phyloP scores from a whole-genome alignment of 2,329 filamentous ascomycete species.

The Exophiala dermatitidis region DNA sequence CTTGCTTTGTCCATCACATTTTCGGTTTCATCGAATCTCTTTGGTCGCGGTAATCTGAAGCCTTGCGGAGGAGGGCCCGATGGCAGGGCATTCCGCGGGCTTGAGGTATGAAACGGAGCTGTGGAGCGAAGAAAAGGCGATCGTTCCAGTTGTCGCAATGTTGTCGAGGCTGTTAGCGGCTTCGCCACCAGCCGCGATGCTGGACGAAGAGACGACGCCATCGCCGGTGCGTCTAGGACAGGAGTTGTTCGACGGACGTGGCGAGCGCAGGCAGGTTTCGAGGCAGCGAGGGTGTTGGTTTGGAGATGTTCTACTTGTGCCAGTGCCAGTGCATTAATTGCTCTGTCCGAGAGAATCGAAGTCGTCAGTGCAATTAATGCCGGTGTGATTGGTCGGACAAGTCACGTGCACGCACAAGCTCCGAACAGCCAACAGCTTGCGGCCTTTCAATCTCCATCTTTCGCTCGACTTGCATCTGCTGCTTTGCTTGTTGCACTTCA shows the following conservation, averaged over 20 bases:
- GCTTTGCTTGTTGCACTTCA: too few species aligned
- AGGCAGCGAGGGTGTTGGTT: constrained; percentile 34
- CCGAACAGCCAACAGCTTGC: constrained; percentile 18
- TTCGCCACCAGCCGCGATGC: constrained; percentile 40
- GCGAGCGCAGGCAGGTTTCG: constrained; percentile 15
- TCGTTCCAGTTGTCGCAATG: constrained; percentile 28
- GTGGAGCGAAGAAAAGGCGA: constrained; percentile 39
- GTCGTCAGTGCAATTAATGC: background rate
- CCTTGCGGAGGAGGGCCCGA: constrained; percentile 69
- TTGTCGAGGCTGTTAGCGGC: constrained; percentile 32
- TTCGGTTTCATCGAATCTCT: constrained; percentile 77
- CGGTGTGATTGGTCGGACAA: constrained; percentile 6
- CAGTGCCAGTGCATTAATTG: background rate
- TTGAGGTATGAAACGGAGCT: constrained; percentile 57
- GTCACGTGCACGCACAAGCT: constrained; percentile 6
- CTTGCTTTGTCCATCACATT: constrained; percentile 73
- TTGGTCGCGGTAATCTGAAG: constrained; percentile 68
- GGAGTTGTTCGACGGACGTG: constrained; percentile 19
- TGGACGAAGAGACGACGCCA: constrained; percentile 40
- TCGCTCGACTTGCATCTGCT: constrained; percentile 12
- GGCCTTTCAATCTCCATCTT: constrained; percentile 21
- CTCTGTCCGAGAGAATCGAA: background rate
- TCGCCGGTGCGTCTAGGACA: constrained; percentile 28
- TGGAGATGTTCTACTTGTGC: background rate
- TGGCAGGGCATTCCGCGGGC: constrained; percentile 57